These are phyloP conservation scores for Aspergillus pseudoviridinutans DNA, from an alignment of 2,329 filamentous ascomycete species.

Conservation along the genomic window DNA sequence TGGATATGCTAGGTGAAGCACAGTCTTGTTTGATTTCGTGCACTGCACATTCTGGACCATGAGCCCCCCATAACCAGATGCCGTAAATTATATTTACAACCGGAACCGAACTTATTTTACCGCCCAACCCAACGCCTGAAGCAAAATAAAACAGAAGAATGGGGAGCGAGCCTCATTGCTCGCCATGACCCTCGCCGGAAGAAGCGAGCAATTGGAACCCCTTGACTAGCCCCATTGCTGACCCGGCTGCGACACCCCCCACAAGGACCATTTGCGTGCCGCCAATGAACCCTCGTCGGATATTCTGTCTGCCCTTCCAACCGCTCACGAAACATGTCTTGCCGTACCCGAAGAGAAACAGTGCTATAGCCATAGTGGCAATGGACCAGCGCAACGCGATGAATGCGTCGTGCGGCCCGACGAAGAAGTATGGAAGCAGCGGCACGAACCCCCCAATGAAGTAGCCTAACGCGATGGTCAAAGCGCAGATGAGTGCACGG, in stretches of 20 bases:
- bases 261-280: constrained; percentile 40
- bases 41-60: background rate
- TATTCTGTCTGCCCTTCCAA: constrained; percentile 32
- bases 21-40: background rate
- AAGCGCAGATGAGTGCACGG: constrained; percentile 34
- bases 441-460: constrained; percentile 46
- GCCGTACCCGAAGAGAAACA: constrained; percentile 50
- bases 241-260: constrained; percentile 37
- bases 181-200: constrained; percentile 3
- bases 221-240: constrained; percentile 40
- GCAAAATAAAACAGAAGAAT: background rate
- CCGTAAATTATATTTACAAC: background rate
- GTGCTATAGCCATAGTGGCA: constrained; percentile 47
- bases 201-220: constrained; percentile 32
- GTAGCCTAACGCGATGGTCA: constrained; percentile 40
- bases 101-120: background rate
- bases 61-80: background rate
- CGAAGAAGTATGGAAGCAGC: constrained; percentile 54
- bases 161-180: constrained; percentile 3
- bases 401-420: constrained; percentile 76
- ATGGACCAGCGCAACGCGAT: constrained; percentile 61
- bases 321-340: constrained; percentile 44
- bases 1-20: background rate
- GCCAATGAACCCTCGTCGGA: constrained; percentile 31
- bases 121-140: background rate